phyloP scores from a whole-genome alignment of 257 asterid species.

The Jasminum sambac region DNA sequence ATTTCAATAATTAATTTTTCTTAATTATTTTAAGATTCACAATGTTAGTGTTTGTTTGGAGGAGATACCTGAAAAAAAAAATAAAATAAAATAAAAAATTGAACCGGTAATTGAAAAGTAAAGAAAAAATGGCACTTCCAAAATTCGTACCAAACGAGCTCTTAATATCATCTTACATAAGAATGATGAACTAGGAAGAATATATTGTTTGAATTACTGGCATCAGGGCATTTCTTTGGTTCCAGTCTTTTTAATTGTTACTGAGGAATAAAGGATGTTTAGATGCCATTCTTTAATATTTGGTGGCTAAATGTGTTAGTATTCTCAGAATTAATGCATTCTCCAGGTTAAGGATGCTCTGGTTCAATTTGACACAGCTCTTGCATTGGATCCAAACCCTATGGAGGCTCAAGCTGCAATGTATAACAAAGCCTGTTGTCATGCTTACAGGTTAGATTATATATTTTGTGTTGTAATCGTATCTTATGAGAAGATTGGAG shows the following conservation, averaged over 20 bases:
- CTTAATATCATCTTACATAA: not conserved
- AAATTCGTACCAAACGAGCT: too few relatives aligned
- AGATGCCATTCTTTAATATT: slow-evolving; percentile 5
- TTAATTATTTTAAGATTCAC: not conserved
- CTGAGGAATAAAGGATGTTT: slow-evolving; percentile 10
- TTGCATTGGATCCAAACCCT: slow-evolving; percentile 75
- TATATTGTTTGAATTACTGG: not conserved
- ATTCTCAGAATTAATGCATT: not conserved
- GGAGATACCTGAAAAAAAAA: too few relatives aligned
- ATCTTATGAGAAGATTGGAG: not conserved
- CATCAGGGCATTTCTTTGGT: not conserved
- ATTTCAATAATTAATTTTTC: not conserved
- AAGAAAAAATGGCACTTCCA: too few relatives aligned
- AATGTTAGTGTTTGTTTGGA: not conserved
- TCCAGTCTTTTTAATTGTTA: slow-evolving; percentile 16
- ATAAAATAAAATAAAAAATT: not conserved
- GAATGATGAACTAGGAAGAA: not conserved
- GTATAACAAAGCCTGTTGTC: slow-evolving; percentile 96
- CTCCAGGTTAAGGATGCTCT: slow-evolving; percentile 94
- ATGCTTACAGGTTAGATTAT: slow-evolving; percentile 74
- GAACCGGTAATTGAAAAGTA: too few relatives aligned
- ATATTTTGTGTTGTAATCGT: not conserved
- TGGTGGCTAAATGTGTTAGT: slow-evolving; percentile 11
- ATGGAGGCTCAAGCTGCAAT: slow-evolving; percentile 91
- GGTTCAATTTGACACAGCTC: slow-evolving; percentile 78